Evolutionary conservation across 192 early-diverging fungal genomes (phyloP).

Genomic region (Coemansia sp.): DNA sequence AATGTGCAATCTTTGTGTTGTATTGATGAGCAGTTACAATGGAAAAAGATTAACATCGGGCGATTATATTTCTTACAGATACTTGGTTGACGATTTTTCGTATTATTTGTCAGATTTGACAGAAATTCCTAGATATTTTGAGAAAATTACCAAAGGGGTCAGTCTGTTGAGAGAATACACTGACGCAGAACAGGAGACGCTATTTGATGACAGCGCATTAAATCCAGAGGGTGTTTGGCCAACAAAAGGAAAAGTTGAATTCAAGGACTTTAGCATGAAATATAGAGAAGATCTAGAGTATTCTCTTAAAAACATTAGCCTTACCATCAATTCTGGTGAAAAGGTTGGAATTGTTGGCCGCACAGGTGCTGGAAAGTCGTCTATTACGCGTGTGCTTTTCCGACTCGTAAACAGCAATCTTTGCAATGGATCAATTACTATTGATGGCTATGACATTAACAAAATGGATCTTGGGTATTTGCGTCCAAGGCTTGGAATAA

Average conservation of each 20-base stretch:
- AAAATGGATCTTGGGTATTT: slow-evolving; percentile 57
- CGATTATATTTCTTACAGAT: slow-evolving; percentile 16
- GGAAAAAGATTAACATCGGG: slow-evolving; percentile 14
- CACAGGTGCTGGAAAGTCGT: slow-evolving; percentile 78
- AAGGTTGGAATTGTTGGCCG: slow-evolving; percentile 59
- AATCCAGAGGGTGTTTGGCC: slow-evolving; percentile 68
- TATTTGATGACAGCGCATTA: slow-evolving; percentile 42
- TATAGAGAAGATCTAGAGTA: slow-evolving; percentile 56
- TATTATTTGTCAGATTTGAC: slow-evolving; percentile 6
- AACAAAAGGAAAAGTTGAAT: slow-evolving; percentile 57
- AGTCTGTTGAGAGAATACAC: slow-evolving; percentile 29
- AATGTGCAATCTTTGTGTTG: slow-evolving; percentile 16
- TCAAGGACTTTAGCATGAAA: slow-evolving; percentile 57
- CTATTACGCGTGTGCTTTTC: slow-evolving; percentile 69
- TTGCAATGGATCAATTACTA: slow-evolving; percentile 58
- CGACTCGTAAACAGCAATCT: slow-evolving; percentile 58
- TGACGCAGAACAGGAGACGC: slow-evolving; percentile 39
- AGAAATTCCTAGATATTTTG: slow-evolving; percentile 13
- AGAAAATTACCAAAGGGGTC: slow-evolving; percentile 16
- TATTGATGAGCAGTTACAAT: slow-evolving; percentile 41
- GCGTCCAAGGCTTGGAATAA: slow-evolving; percentile 59
- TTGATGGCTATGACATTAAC: slow-evolving; percentile 72
- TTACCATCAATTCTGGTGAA: slow-evolving; percentile 44
- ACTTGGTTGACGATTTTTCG: background rate
- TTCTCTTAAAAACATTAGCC: slow-evolving; percentile 35